phyloP scores from a whole-genome alignment of 2,329 filamentous ascomycete genomes.

The Tolypocladium guangdongense region DNA sequence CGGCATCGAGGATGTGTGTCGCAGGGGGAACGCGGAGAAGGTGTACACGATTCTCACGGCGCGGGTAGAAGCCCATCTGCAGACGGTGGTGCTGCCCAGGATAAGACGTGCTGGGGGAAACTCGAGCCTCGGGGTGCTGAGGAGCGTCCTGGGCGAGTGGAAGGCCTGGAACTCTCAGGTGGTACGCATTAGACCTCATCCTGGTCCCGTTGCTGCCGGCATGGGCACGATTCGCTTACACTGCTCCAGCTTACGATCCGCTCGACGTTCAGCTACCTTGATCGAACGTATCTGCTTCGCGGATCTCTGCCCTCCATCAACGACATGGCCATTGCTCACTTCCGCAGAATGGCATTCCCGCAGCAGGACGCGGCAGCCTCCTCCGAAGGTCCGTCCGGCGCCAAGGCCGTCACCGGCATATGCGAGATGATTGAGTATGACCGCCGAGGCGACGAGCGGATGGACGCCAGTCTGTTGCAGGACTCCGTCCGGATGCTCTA shows the following conservation, averaged over 20 bases:
- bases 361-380: neutral
- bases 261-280: constrained; percentile 88
- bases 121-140: constrained; percentile 54
- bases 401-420: constrained; percentile 38
- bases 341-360: constrained; percentile 49
- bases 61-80: constrained; percentile 59
- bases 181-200: constrained; percentile 32
- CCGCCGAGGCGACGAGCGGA: constrained; percentile 44
- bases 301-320: constrained; percentile 62
- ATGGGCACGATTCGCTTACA: neutral
- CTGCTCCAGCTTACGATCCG: constrained; percentile 56
- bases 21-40: constrained; percentile 59
- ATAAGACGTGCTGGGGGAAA: constrained; percentile 38
- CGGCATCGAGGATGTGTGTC: constrained; percentile 83
- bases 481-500: constrained; percentile 75
- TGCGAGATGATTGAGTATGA: constrained; percentile 68
- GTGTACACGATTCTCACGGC: constrained; percentile 56
- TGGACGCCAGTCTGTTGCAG: constrained; percentile 56
- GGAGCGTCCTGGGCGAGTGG: constrained; percentile 51
- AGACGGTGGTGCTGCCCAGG: constrained; percentile 43
- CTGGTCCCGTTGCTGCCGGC: neutral
- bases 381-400: constrained; percentile 11
- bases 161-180: constrained; percentile 66
- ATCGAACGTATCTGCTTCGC: constrained; percentile 76
- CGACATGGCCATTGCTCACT: constrained; percentile 68